Conservation (phyloP, 345 rosid genomes). For the Dipteronia sinensis region DNA sequence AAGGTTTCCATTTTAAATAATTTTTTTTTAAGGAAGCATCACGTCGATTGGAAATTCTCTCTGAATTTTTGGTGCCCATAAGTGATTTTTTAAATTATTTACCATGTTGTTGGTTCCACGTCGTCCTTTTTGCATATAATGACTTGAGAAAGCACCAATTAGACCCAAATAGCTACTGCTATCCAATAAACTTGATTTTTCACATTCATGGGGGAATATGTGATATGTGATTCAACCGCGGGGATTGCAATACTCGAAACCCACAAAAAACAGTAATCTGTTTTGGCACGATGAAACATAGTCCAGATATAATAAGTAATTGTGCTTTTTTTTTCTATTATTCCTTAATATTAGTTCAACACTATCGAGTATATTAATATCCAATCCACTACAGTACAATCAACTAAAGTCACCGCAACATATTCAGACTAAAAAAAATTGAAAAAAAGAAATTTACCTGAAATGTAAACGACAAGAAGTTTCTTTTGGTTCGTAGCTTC, state of each 20-base stretch:
- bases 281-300: background rate
- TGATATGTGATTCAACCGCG: background rate
- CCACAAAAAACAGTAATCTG: background rate
- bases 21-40: background rate
- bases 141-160: background rate
- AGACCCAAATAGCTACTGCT: too few species aligned
- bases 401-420: too few species aligned
- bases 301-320: background rate
- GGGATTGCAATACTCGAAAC: too few species aligned
- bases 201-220: too few species aligned
- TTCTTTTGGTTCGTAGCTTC: conserved; percentile 76
- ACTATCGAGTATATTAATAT: background rate
- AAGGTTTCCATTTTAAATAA: background rate
- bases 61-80: background rate
- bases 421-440: background rate
- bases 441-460: conserved; percentile 43
- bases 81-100: background rate
- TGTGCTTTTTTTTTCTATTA: background rate
- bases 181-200: background rate
- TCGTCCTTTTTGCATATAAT: too few species aligned
- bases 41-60: background rate
- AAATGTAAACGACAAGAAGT: conserved; percentile 81
- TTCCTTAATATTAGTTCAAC: background rate
- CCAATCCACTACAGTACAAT: too few species aligned
- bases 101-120: background rate